Evolutionary conservation across 2,329 filamentous ascomycete species (phyloP), one percentile per base, ranked within the genome.

Genomic region (Epichloe sp.): DNA sequence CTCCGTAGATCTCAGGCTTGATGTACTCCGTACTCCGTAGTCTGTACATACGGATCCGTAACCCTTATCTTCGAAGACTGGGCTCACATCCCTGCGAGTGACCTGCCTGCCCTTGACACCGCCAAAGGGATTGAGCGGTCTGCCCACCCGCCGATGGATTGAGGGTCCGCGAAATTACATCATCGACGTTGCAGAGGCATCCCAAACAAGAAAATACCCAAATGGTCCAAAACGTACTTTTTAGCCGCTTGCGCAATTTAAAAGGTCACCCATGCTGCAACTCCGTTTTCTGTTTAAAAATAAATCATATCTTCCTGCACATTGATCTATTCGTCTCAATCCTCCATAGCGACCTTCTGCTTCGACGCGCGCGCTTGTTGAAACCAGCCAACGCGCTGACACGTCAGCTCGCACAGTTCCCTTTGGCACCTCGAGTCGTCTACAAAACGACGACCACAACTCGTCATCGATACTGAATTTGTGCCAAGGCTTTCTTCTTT

Each of bases 161-260:
- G 5, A 23, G 23, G 44, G 43, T 44, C 46, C 14, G 7, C 37
- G 23, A 51, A 51, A 58, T 61, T 61, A 61, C 59, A 61, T 61
- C 59, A 61, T 61, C 47, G 56, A 26, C 19, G 23, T 48, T 40
- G 12, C 44, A 48, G 41, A 46, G 17, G 15, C 26, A 21, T 48
- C 15, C 15, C 23, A 42, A 49, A 19, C 47, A 19, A 21, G 38
- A 47, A 46, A 36, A 34, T 31, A 5, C 8, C 46, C 37, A 26
- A 26, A 40, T n/a, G 21, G 15, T 40, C n/a, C 36, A 48, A 37
- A 15, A 23, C 37, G 26, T 41, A 21, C 7, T 14, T 26, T 21
- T 26, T 21, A 10, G 12, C 36, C 36, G 36, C 3, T 31, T 31
- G 10, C 31, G 10, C 31, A 31, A 10, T 31, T 31, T 4, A 31